Evolutionary conservation across 305 asterid species (phyloP).

Genomic region (Coffea humblotiana): DNA sequence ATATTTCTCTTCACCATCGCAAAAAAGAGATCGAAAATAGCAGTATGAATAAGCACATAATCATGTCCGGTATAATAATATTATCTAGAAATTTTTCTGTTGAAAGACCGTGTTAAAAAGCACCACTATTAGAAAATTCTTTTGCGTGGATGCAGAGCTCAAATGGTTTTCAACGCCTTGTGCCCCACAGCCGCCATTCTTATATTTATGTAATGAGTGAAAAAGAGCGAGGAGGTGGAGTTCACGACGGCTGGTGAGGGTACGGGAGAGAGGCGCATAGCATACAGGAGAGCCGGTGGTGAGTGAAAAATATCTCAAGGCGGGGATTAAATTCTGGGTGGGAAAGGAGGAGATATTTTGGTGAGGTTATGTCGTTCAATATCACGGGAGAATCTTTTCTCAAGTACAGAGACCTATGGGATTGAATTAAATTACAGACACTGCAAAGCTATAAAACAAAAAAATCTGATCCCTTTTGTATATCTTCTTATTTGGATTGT

Average conservation of each 20-base stretch:
- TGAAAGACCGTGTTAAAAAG: too few relatives aligned
- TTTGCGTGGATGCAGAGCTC: background rate
- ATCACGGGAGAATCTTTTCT: constrained; percentile 11
- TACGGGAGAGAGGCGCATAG: background rate
- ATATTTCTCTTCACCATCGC: too few relatives aligned
- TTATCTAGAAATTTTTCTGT: too few relatives aligned
- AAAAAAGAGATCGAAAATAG: too few relatives aligned
- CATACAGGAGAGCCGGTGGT: too few relatives aligned
- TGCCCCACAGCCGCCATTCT: too few relatives aligned
- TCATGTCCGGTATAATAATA: too few relatives aligned
- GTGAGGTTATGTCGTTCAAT: background rate
- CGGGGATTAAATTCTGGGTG: background rate
- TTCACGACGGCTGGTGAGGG: background rate
- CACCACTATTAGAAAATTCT: too few relatives aligned
- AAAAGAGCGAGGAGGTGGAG: background rate
- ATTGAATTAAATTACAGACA: background rate
- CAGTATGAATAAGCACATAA: too few relatives aligned
- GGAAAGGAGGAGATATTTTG: background rate
- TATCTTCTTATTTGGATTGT: background rate
- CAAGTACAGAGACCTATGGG: background rate
- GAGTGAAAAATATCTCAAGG: constrained; percentile 6
- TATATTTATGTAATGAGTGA: too few relatives aligned
- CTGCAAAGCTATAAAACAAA: background rate
- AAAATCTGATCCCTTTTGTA: background rate
- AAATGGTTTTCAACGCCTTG: too few relatives aligned